Conservation (phyloP, 257 asterid genomes). For the Hygrophila difformis region DNA sequence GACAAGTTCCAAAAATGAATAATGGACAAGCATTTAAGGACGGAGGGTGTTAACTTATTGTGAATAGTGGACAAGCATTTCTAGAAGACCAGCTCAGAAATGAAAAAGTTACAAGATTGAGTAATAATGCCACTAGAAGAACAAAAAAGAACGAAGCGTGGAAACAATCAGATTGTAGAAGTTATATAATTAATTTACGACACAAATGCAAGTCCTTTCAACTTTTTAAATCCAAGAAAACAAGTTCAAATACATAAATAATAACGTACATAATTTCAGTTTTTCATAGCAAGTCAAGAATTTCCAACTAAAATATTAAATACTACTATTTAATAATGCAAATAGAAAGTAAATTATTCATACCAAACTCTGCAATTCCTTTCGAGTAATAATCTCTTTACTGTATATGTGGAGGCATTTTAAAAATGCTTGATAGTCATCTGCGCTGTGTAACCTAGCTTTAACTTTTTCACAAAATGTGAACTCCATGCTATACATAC, state of each 20-base stretch:
- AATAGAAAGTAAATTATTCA: slow-evolving; percentile 15
- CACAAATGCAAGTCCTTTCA: neutral
- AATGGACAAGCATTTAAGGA: too few relatives aligned
- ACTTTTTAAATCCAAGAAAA: too few relatives aligned
- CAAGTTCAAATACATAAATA: too few relatives aligned
- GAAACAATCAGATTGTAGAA: slow-evolving; percentile 5
- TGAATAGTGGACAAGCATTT: neutral
- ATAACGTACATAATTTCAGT: too few relatives aligned
- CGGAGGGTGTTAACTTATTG: too few relatives aligned
- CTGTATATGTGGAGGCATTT: slow-evolving; percentile 94
- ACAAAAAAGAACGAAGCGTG: neutral
- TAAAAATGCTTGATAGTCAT: slow-evolving; percentile 92
- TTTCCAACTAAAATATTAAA: too few relatives aligned
- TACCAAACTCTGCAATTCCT: slow-evolving; percentile 86
- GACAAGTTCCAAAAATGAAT: too few relatives aligned
- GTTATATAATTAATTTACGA: too few relatives aligned
- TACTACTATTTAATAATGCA: too few relatives aligned
- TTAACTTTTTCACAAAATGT: slow-evolving; percentile 88
- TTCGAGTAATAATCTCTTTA: slow-evolving; percentile 83
- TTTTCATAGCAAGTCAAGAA: too few relatives aligned
- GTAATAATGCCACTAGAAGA: slow-evolving; percentile 8
- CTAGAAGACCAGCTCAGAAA: slow-evolving; percentile 2
- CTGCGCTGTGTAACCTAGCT: slow-evolving; percentile 69
- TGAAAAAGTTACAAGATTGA: slow-evolving; percentile 6
- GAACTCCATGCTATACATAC: slow-evolving; percentile 65